phyloP scores from a whole-genome alignment of 2,329 filamentous ascomycete species.

The Aspergillus awamori region DNA sequence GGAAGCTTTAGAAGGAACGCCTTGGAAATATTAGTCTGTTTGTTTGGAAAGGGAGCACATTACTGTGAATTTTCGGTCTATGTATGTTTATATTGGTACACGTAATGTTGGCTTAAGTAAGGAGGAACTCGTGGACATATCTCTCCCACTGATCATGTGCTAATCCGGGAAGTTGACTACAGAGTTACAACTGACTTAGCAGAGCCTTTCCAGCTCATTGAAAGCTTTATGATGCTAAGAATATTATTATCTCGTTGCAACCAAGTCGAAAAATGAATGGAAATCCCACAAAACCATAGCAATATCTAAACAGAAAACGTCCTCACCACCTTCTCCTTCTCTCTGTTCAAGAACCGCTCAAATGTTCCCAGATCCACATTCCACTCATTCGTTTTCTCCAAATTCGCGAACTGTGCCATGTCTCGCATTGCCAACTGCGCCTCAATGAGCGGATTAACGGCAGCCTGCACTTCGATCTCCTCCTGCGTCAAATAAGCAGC shows the following conservation, averaged over 20 bases:
- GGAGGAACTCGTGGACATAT: no score
- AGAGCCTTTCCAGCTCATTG: no score
- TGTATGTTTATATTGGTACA: neutral
- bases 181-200: no score
- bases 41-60: neutral
- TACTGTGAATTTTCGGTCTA: neutral
- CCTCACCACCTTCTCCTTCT: conserved; percentile 35
- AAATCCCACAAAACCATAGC: neutral
- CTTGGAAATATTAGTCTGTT: neutral
- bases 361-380: conserved; percentile 50
- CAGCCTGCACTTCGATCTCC: conserved; percentile 42
- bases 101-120: no score
- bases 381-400: conserved; percentile 36
- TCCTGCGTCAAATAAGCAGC: conserved; percentile 46
- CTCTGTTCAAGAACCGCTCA: conserved; percentile 46
- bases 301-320: conserved; percentile 17
- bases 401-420: conserved; percentile 42
- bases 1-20: neutral
- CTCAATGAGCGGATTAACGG: conserved; percentile 42
- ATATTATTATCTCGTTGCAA: neutral
- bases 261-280: neutral
- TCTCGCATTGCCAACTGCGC: conserved; percentile 44
- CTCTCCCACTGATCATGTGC: no score
- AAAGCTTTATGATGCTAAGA: no score
- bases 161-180: no score